phyloP scores from a whole-genome alignment of 306 rosid genomes.

The Quercus wislizeni region DNA sequence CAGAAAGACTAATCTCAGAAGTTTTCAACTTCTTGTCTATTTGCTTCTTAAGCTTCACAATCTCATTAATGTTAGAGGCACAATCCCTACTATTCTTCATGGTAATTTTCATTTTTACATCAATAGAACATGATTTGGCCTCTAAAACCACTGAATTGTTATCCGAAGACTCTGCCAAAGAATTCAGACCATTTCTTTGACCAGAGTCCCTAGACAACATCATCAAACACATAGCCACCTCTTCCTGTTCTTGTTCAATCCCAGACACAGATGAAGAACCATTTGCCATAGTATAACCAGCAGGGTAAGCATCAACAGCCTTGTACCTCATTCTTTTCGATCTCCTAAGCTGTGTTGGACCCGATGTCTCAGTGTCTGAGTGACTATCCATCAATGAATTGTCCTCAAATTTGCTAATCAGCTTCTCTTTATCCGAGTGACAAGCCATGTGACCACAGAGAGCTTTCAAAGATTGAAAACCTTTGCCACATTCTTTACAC shows the following conservation, averaged over 20 bases:
- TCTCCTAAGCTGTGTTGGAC: constrained; percentile 37
- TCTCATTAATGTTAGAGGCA: constrained; percentile 24
- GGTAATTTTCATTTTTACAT: constrained; percentile 22
- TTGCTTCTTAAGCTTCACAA: constrained; percentile 26
- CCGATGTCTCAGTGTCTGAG: constrained; percentile 62
- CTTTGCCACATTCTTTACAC: constrained; percentile 84
- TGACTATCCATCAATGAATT: constrained; percentile 50
- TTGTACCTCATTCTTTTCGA: constrained; percentile 47
- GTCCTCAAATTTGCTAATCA: constrained; percentile 30
- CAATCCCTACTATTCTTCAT: constrained; percentile 23
- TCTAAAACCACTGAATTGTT: constrained; percentile 62
- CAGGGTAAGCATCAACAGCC: constrained; percentile 27
- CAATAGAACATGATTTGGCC: constrained; percentile 51
- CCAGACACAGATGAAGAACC: constrained; percentile 50
- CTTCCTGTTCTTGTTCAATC: constrained; percentile 59
- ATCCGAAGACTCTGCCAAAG: constrained; percentile 64
- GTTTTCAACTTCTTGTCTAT: constrained; percentile 35
- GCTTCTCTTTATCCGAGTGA: constrained; percentile 70
- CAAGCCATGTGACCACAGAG: constrained; percentile 87
- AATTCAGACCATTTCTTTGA: constrained; percentile 36
- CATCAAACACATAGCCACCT: constrained; percentile 76
- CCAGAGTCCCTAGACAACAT: constrained; percentile 61
- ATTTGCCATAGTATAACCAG: constrained; percentile 21
- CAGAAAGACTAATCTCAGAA: constrained; percentile 39
- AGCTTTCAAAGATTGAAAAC: constrained; percentile 76